Base-by-base conservation (phyloP, 2,329 filamentous ascomycete species). In the Sarocladiaceae sp. region DNA sequence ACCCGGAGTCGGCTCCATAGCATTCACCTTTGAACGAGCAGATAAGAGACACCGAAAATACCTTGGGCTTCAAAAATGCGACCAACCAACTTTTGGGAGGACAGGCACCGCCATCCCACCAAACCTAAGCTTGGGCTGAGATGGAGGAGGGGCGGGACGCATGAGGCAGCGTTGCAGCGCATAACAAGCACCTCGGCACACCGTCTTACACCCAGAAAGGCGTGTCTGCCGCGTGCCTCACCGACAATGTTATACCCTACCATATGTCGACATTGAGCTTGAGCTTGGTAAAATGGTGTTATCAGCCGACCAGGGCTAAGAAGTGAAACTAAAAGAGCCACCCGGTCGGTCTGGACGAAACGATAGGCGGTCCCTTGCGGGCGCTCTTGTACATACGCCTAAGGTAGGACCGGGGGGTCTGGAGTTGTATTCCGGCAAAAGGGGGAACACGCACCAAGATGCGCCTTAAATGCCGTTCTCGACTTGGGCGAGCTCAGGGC, bases 211-310 rank as follows among this genome's bases (percentile, higher is more conserved):
- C 21, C 21, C 9, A 15, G 6, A 15, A 27, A 13, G 13, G 29
- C 10, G 20, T 13, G 26, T 13, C 26, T 3, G 23, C 20, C 29
- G n/a, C n/a, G n/a, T n/a, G n/a, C 23, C 37, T 41, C 37, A 41
- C 37, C 37, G 37, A 41, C 37, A 41, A 29, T 41, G 37, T 24
- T 41, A n/a, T n/a, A n/a, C n/a, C n/a, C n/a, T n/a, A n/a, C n/a
- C n/a, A n/a, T n/a, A n/a, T n/a, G n/a, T n/a, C n/a, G n/a, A n/a
- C n/a, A n/a, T n/a, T n/a, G n/a, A n/a, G n/a, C n/a, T n/a, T n/a
- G n/a, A n/a, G n/a, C n/a, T n/a, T n/a, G n/a, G n/a, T n/a, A n/a
- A n/a, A n/a, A n/a, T n/a, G n/a, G n/a, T n/a, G n/a, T n/a, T n/a
- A n/a, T n/a, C n/a, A n/a, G n/a, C n/a, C n/a, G n/a, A n/a, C n/a